phyloP scores from a whole-genome alignment of 441 rosid genomes.

The Croton laevigatus region DNA sequence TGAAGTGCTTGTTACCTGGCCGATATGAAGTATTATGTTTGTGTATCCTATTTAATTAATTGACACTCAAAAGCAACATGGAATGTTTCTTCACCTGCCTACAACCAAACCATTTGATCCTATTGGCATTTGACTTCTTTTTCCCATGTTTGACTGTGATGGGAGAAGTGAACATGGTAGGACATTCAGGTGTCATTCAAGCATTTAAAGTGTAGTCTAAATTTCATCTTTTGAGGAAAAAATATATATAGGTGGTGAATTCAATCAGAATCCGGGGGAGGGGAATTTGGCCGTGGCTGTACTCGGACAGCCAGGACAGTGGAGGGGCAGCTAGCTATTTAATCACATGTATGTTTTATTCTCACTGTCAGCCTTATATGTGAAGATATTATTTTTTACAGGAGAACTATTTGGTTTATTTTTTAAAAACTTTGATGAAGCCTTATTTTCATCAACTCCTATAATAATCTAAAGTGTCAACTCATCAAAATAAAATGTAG shows the following conservation, averaged over 20 bases:
- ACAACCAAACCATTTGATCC: background rate
- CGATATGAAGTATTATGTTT: background rate
- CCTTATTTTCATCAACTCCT: no score
- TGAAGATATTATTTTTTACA: background rate
- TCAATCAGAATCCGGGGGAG: background rate
- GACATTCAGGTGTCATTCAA: no score
- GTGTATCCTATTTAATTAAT: background rate
- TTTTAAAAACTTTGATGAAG: no score
- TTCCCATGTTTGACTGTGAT: background rate
- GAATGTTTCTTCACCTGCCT: background rate
- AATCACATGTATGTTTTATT: background rate
- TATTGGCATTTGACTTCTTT: background rate
- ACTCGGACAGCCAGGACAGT: background rate
- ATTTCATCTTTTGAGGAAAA: background rate
- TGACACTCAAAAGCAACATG: background rate
- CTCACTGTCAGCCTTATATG: no score
- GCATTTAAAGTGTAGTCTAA: no score
- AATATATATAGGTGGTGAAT: background rate
- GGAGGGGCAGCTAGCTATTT: background rate
- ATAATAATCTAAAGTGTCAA: no score
- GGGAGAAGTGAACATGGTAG: background rate
- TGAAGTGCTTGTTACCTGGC: background rate
- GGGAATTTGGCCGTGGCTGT: background rate
- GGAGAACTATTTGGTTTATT: no score
- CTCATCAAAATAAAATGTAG: no score